These are phyloP conservation scores for Flaveria trinervia DNA, from an alignment of 129 eudicot genomes.

Conservation along the genomic window DNA sequence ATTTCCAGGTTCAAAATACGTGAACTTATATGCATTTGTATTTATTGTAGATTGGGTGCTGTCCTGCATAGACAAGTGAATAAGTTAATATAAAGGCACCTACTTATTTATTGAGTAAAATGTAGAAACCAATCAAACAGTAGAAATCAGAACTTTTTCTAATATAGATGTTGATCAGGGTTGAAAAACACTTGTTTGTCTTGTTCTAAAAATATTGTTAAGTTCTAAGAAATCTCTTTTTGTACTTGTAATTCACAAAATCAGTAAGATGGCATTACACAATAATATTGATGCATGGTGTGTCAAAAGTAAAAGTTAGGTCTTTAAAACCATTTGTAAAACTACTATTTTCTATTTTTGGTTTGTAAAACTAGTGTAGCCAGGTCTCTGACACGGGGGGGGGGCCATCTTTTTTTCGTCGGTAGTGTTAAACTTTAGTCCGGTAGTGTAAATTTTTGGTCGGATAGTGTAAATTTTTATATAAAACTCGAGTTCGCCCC, in stretches of 20 bases:
- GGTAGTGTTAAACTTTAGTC: too few relatives aligned
- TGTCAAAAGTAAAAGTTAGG: neutral
- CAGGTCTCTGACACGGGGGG: too few relatives aligned
- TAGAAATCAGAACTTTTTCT: constrained; percentile 9
- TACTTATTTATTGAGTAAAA: neutral
- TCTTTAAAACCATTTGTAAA: too few relatives aligned
- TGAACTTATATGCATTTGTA: constrained; percentile 68
- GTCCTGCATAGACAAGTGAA: constrained; percentile 57
- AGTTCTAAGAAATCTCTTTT: too few relatives aligned
- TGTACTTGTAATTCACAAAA: neutral
- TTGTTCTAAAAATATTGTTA: too few relatives aligned
- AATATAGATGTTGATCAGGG: neutral
- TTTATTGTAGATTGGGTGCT: constrained; percentile 55
- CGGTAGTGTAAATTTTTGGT: too few relatives aligned
- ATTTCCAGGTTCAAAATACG: constrained; percentile 67
- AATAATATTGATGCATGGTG: neutral
- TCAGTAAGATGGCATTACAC: neutral
- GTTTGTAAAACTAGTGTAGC: too few relatives aligned
- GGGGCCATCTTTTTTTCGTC: too few relatives aligned
- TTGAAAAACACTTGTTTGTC: constrained; percentile 2
- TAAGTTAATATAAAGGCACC: neutral
- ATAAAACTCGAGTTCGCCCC: too few relatives aligned
- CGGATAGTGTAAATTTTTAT: too few relatives aligned
- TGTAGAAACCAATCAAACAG: neutral
- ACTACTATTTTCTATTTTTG: too few relatives aligned